Conservation (phyloP, 495 filamentous ascomycete genomes). For the Usnea hakonensis region DNA sequence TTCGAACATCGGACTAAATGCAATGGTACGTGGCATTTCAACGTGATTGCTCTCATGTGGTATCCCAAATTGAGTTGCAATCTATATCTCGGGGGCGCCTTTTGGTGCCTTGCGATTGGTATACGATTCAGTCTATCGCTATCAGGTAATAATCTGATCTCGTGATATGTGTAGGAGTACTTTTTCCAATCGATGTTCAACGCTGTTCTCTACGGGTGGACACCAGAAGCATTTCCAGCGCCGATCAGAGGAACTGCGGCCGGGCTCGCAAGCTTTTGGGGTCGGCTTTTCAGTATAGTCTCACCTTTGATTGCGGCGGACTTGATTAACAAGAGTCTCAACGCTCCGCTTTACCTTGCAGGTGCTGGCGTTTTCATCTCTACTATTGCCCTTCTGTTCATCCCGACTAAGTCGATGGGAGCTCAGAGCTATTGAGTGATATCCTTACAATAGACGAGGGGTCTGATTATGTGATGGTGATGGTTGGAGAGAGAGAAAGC, state of each 20-base stretch:
- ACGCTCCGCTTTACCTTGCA: constrained; percentile 37
- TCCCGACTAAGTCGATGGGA: constrained; percentile 32
- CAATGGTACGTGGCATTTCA: constrained; percentile 20
- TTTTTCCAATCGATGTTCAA: constrained; percentile 47
- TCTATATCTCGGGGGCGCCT: not conserved
- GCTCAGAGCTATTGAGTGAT: constrained; percentile 22
- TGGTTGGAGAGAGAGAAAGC: not conserved
- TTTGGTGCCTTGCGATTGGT: not conserved
- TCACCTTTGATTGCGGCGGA: constrained; percentile 36
- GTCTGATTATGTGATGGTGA: not conserved
- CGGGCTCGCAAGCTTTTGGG: constrained; percentile 45
- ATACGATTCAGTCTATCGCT: not conserved
- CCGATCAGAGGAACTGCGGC: constrained; percentile 46
- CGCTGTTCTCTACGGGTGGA: constrained; percentile 50
- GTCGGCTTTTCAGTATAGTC: constrained; percentile 38
- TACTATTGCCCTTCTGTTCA: constrained; percentile 32
- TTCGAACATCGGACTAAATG: constrained; percentile 38
- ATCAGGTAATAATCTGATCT: not conserved
- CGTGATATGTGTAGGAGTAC: constrained; percentile 26
- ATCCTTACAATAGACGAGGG: not conserved
- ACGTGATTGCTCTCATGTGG: not conserved
- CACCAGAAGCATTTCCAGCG: constrained; percentile 48
- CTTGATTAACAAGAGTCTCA: constrained; percentile 28
- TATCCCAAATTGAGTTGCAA: not conserved
- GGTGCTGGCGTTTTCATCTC: constrained; percentile 38